Evolutionary conservation across 2,329 filamentous ascomycete genomes (phyloP).

Genomic region (Colletotrichum limetticola): DNA sequence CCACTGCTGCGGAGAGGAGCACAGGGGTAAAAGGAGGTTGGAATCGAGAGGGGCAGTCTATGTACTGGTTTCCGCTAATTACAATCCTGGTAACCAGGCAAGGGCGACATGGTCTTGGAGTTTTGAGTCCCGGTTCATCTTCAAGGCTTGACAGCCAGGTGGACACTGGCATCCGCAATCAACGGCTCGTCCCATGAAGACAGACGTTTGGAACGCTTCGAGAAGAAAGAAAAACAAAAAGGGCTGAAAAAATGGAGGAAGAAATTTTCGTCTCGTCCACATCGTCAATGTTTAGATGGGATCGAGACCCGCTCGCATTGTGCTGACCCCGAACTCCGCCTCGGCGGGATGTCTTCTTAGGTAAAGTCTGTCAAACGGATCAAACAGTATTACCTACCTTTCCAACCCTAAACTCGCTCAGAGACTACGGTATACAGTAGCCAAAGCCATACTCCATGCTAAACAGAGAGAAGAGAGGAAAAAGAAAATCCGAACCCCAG

Average conservation of each 20-base stretch:
- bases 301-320: conserved; percentile 11
- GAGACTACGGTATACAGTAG: too few relatives aligned
- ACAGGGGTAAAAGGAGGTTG: neutral
- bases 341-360: neutral
- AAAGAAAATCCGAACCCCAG: neutral
- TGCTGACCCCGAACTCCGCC: conserved; percentile 22
- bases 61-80: conserved; percentile 1
- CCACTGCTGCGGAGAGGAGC: neutral
- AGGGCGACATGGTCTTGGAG: neutral
- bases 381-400: too few relatives aligned
- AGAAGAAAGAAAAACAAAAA: neutral
- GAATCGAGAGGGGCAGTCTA: neutral
- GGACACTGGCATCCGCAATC: conserved; percentile 1
- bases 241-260: neutral
- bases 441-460: too few relatives aligned
- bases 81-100: neutral
- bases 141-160: neutral
- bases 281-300: neutral
- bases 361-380: too few relatives aligned
- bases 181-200: conserved; percentile 9
- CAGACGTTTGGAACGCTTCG: conserved; percentile 7
- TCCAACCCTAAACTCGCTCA: too few relatives aligned
- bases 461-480: neutral
- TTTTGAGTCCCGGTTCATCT: neutral
- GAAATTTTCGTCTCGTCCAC: conserved; percentile 1